These are phyloP conservation scores for Neurospora sp. DNA, from an alignment of 495 filamentous ascomycete species.

Conservation along the genomic window DNA sequence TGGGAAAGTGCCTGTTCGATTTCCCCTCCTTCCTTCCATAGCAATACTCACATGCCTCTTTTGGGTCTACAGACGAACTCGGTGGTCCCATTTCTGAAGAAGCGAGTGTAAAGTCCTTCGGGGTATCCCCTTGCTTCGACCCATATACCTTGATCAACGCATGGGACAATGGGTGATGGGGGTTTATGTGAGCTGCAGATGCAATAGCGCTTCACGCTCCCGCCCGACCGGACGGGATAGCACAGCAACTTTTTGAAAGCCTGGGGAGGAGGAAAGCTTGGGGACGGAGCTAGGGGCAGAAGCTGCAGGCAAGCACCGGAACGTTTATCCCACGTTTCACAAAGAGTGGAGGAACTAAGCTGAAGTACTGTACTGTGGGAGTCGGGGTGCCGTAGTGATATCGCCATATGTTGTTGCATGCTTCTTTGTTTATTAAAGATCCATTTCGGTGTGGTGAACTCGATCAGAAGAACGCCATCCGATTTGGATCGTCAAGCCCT, in stretches of 20 bases:
- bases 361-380: background rate
- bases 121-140: background rate
- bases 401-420: background rate
- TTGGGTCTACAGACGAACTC: background rate
- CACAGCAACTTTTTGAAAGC: background rate
- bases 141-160: background rate
- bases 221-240: background rate
- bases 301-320: background rate
- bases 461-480: background rate
- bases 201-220: background rate
- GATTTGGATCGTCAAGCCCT: background rate
- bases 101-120: background rate
- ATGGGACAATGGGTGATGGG: background rate
- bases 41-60: background rate
- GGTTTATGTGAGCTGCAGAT: background rate
- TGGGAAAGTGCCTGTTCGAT: background rate
- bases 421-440: background rate
- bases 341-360: background rate
- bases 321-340: background rate
- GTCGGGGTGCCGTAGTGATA: background rate
- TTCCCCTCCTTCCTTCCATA: background rate
- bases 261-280: background rate
- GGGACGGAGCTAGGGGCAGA: background rate
- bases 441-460: background rate
- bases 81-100: background rate